A percentile compares a stretch with the other conserved stretches of the same genome.
Evolutionary conservation across 805 yeast genomes (phyloP).

Genomic region (Lachancea fermentati): DNA sequence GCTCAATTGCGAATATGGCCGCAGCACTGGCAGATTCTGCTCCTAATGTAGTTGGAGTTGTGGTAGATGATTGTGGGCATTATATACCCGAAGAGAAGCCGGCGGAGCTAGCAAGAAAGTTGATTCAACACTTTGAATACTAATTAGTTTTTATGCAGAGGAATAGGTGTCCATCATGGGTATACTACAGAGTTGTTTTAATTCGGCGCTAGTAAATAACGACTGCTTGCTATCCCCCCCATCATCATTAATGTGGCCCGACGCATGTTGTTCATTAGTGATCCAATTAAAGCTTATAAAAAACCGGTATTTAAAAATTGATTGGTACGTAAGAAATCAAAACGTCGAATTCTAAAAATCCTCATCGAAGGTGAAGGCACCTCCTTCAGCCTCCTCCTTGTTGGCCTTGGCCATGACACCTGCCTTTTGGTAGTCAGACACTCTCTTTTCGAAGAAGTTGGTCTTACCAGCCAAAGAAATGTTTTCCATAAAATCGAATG

Average conservation of each 20-base stretch:
- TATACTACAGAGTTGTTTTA: too few species aligned
- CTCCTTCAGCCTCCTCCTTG: constrained; percentile 43
- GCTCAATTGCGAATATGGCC: constrained; percentile 10
- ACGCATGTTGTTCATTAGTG: constrained; percentile 1
- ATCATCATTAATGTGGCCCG: too few species aligned
- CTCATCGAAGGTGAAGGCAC: constrained; percentile 81
- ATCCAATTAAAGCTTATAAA: constrained; percentile 1
- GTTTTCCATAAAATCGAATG: constrained; percentile 98
- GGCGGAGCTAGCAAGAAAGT: not conserved
- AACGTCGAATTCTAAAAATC: constrained; percentile 56
- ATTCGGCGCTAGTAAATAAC: too few species aligned
- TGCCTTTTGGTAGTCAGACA: constrained; percentile 97
- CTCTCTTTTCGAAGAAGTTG: constrained; percentile 98
- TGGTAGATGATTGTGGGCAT: constrained; percentile 9
- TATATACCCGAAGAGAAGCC: constrained; percentile 11
- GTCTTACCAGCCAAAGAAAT: constrained; percentile 98
- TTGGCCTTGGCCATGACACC: constrained; percentile 88
- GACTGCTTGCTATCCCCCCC: too few species aligned
- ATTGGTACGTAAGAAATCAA: not conserved
- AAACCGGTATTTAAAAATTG: not conserved
- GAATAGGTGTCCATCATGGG: too few species aligned
- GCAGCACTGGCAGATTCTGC: constrained; percentile 2
- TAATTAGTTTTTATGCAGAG: too few species aligned
- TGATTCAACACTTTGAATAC: not conserved
- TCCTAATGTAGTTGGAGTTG: constrained; percentile 1